These are phyloP conservation scores for Abelmoschus esculentus DNA, from an alignment of 345 rosid genomes.

Conservation along the genomic window DNA sequence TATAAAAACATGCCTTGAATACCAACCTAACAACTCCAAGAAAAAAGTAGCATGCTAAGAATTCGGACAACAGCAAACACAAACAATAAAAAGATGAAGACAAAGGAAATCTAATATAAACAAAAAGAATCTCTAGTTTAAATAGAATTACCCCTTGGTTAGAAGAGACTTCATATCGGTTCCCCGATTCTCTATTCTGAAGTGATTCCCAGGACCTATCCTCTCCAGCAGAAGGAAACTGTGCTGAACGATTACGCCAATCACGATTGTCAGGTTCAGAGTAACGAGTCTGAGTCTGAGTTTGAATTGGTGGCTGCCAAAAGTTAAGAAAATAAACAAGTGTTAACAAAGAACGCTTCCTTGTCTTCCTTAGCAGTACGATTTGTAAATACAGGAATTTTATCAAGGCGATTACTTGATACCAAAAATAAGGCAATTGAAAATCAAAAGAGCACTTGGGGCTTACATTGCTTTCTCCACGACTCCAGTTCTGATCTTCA, in stretches of 20 bases:
- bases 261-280: slow-evolving; percentile 85
- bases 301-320: slow-evolving; percentile 37
- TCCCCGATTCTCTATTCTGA: slow-evolving; percentile 41
- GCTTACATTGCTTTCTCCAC: slow-evolving; percentile 55
- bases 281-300: slow-evolving; percentile 43
- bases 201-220: slow-evolving; percentile 60
- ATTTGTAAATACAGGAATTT: not conserved
- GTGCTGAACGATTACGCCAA: slow-evolving; percentile 75
- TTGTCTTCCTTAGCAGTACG: not conserved
- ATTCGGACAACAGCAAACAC: not conserved
- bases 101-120: not conserved
- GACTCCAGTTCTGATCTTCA: slow-evolving; percentile 70
- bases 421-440: not conserved
- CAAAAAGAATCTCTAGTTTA: not conserved
- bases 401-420: not conserved
- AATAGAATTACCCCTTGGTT: slow-evolving; percentile 41
- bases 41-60: not conserved
- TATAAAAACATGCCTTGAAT: not conserved
- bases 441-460: not conserved
- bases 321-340: not conserved
- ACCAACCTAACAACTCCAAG: not conserved
- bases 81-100: not conserved
- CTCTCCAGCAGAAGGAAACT: slow-evolving; percentile 48
- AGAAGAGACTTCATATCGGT: slow-evolving; percentile 23
- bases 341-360: not conserved